Evolutionary conservation across 257 asterid genomes (phyloP), one percentile per base, ranked within the genome.

Genomic region (Apocynum venetum): DNA sequence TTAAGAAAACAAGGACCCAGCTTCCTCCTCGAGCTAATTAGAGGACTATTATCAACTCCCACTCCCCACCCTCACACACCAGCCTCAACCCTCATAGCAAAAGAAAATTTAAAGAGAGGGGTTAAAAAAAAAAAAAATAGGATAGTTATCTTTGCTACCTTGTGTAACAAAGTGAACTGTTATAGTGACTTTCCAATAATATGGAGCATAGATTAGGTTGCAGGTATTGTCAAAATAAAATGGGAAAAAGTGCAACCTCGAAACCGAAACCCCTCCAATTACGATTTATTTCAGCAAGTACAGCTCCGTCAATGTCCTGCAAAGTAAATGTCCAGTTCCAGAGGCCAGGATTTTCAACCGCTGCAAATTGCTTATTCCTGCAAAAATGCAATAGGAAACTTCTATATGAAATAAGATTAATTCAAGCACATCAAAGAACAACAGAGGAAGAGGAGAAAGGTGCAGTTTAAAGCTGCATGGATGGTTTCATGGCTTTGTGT

Each of bases 311-410:
- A 73, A 91, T 87, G 84, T 91, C 97, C 87, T 95, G 91, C 89
- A 95, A 84, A 63, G 97, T 93, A 83, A 95, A 95, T 35, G 98
- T 93, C 97, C 97, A 93, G 88, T 93, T 88, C 97, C 98, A 95
- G 47, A 93, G 83, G 65, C 98, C 97, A 83, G 97, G 99, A 83
- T 95, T 95, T 85, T 93, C 99, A 81, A 95, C 98, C 63, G 85
- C 93, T 9, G 98, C 99, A 87, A 91, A 95, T 81, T 95, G 99
- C 81, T 83, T 86, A 82, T 93, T 79, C 87, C 99, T 95, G 80
- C 77, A 85, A 80, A 82, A 83, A 77, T 64, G 59, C 65, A 78
- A 78, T 53, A 20, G 64, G 76, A 2, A 61, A 5, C 51, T 74
- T 51, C 17, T 65, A 72, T 71, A 47, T 74, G 15, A 12, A 15